These are phyloP conservation scores for Aspergillus tamarii DNA, from an alignment of 2,329 filamentous ascomycete species.

Conservation along the genomic window DNA sequence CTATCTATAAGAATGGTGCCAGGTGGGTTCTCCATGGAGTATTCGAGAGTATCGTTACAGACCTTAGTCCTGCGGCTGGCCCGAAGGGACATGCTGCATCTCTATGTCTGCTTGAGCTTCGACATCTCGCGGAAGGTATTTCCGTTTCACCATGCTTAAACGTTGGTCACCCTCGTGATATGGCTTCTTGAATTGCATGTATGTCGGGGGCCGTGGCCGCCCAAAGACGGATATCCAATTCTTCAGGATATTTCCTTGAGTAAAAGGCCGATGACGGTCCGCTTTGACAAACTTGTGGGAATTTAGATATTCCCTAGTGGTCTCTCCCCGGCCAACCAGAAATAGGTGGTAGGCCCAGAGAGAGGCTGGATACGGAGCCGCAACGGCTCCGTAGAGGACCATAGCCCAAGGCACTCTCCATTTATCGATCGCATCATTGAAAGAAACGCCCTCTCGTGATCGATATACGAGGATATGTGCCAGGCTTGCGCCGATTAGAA, in stretches of 20 bases:
- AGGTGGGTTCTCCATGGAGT: background rate
- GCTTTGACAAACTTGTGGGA: slow-evolving; percentile 92
- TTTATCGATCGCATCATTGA: slow-evolving; percentile 67
- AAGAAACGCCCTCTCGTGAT: slow-evolving; percentile 65
- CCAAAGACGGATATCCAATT: slow-evolving; percentile 84
- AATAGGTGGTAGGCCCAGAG: slow-evolving; percentile 89
- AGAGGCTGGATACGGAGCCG: slow-evolving; percentile 77
- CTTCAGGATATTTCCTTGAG: slow-evolving; percentile 70
- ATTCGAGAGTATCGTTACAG: slow-evolving; percentile 21
- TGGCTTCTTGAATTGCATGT: slow-evolving; percentile 79
- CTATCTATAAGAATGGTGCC: background rate
- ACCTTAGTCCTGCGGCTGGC: slow-evolving; percentile 27
- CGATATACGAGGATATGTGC: slow-evolving; percentile 78
- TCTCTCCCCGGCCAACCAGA: slow-evolving; percentile 87
- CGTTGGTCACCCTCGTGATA: slow-evolving; percentile 84
- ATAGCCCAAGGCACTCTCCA: slow-evolving; percentile 85
- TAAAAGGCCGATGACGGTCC: slow-evolving; percentile 89
- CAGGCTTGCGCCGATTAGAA: slow-evolving; percentile 76
- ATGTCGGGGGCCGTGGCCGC: slow-evolving; percentile 82
- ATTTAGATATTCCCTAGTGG: slow-evolving; percentile 93
- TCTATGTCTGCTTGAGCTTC: slow-evolving; percentile 66
- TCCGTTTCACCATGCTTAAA: slow-evolving; percentile 65
- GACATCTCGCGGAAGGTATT: slow-evolving; percentile 52
- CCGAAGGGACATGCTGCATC: slow-evolving; percentile 65
- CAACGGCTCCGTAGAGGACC: slow-evolving; percentile 78